Base-by-base conservation (phyloP, 768 basidiomycete species). In the Pisolithus microcarpus region DNA sequence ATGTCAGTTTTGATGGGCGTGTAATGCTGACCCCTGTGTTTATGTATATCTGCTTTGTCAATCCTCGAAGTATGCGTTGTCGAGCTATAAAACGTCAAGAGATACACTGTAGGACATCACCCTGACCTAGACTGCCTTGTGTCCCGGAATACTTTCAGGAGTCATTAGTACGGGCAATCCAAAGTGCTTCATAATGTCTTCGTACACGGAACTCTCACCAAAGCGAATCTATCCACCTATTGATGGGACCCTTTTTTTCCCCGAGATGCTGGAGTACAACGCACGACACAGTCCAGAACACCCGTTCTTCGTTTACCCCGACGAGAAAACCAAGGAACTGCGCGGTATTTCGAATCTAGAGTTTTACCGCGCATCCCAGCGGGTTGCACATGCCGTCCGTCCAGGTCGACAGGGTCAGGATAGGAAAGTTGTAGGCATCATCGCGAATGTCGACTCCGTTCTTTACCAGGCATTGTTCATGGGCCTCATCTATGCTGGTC, bases 351-450 rank as follows among this genome's bases (percentile, higher is more conserved):
- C 67, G 8, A 64, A 65, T 43, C 56, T 70, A 26, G 72, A 75
- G 51, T 74, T 72, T 53, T 65, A 61, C 10, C 65, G 67, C 16
- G 73, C 73, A 28, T 64, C 61, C 40, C 67, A 73, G 55, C 69
- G 73, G 28, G 64, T 70, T 7, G 75, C 77, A 0, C 74, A 75
- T 52, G 52, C 54, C 19, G 52, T 77, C 38, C 65, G 71, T 5
- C 74, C 74, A 13, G 58, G 54, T 6, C 66, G 69, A 7, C 26
- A 46, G 43, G 61, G 57, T 26, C 15, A 37, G 9, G 65, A 56
- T 3, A 54, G 47, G 5, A 53, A 65, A 4, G 48, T 63, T 5
- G 57, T 65, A 1, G 56, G 59, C 45, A 7, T 66, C 15, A 54
- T 66, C 0, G 63, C 58, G 3, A 62, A 62, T 5, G 56, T 52